These are phyloP conservation scores for Penicillium sp. DNA, from an alignment of 2,329 filamentous ascomycete species.

Conservation along the genomic window DNA sequence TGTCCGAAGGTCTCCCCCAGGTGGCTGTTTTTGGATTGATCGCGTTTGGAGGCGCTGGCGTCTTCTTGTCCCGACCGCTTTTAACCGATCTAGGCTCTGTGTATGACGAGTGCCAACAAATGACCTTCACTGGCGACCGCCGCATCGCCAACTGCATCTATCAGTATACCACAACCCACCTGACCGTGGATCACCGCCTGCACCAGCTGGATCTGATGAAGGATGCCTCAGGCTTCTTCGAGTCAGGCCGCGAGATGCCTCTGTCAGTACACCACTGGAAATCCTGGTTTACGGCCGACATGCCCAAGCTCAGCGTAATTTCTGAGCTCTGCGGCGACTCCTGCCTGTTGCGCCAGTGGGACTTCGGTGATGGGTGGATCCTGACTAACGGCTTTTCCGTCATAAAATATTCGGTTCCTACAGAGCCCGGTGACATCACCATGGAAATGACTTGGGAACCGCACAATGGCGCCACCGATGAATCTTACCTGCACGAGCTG, in stretches of 20 bases:
- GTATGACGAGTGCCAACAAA: constrained; percentile 55
- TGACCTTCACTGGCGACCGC: constrained; percentile 57
- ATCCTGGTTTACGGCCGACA: constrained; percentile 59
- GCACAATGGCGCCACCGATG: constrained; percentile 45
- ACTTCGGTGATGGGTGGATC: constrained; percentile 52
- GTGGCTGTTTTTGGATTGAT: constrained; percentile 61
- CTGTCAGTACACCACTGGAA: constrained; percentile 68
- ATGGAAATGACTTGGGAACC: constrained; percentile 61
- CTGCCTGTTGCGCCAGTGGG: constrained; percentile 63
- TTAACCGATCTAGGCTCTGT: constrained; percentile 53
- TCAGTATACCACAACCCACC: constrained; percentile 55
- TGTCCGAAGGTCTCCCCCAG: constrained; percentile 61
- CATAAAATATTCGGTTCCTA: constrained; percentile 51
- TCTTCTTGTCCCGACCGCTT: constrained; percentile 61
- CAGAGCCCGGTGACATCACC: constrained; percentile 51
- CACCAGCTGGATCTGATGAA: constrained; percentile 62
- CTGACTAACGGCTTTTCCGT: constrained; percentile 65
- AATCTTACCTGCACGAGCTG: constrained; percentile 57
- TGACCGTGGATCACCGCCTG: constrained; percentile 61
- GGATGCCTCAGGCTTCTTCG: constrained; percentile 64
- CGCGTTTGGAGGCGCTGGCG: constrained; percentile 65
- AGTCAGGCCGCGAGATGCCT: constrained; percentile 56
- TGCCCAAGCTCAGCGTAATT: constrained; percentile 56
- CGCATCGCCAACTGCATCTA: constrained; percentile 64
- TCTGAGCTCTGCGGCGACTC: constrained; percentile 58